phyloP scores from a whole-genome alignment of 495 filamentous ascomycete genomes.

The Penicillium desertorum region DNA sequence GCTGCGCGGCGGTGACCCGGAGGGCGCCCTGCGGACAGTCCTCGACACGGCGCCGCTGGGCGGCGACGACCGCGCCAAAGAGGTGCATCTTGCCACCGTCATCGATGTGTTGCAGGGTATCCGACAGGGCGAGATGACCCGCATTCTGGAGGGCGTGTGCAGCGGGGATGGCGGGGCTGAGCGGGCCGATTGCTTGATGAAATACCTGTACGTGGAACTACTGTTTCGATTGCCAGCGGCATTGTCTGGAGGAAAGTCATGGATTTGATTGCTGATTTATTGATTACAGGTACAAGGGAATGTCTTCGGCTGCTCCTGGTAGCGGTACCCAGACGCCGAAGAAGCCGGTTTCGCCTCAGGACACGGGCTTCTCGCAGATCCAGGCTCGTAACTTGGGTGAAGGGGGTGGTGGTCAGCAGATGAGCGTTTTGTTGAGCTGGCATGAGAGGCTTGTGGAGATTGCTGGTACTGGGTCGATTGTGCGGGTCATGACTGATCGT shows the following conservation, averaged over 20 bases:
- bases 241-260: neutral
- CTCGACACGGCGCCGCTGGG: constrained; percentile 75
- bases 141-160: constrained; percentile 76
- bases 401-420: constrained; percentile 78
- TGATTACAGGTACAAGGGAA: constrained; percentile 72
- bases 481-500: constrained; percentile 88
- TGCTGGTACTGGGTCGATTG: constrained; percentile 81
- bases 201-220: constrained; percentile 46
- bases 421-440: constrained; percentile 94
- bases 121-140: constrained; percentile 85
- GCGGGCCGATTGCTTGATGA: constrained; percentile 54
- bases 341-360: constrained; percentile 68
- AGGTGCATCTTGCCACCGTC: constrained; percentile 76
- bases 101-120: constrained; percentile 88
- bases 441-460: constrained; percentile 94
- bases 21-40: constrained; percentile 76
- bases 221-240: neutral
- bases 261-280: constrained; percentile 12
- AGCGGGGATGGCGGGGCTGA: constrained; percentile 68
- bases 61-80: constrained; percentile 75
- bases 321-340: constrained; percentile 41
- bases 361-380: constrained; percentile 82
- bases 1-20: constrained; percentile 77
- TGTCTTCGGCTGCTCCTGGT: constrained; percentile 54
- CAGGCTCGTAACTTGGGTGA: constrained; percentile 64